These are phyloP conservation scores for Aspergillus versicolor DNA, from an alignment of 2,329 filamentous ascomycete species.

Conservation along the genomic window DNA sequence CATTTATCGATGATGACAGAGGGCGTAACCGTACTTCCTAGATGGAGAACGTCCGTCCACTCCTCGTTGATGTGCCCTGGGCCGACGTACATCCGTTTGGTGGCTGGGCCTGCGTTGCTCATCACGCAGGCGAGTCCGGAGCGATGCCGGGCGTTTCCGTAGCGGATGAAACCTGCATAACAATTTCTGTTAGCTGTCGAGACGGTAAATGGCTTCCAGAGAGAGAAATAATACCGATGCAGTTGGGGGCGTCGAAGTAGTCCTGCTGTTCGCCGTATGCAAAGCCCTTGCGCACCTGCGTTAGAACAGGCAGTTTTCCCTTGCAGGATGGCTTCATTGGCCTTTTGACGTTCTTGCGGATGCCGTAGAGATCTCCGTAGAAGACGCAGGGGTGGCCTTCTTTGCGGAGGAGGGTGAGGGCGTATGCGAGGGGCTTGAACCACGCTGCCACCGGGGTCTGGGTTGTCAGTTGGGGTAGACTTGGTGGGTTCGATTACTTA, in stretches of 20 bases:
- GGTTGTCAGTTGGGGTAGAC: neutral
- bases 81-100: conserved; percentile 63
- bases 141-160: conserved; percentile 51
- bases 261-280: too few relatives aligned
- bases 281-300: too few relatives aligned
- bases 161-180: conserved; percentile 28
- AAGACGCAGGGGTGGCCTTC: conserved; percentile 9
- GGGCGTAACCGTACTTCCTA: conserved; percentile 6
- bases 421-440: conserved; percentile 1
- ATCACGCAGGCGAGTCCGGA: conserved; percentile 58
- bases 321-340: neutral
- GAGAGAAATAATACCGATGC: too few relatives aligned
- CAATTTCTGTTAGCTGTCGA: too few relatives aligned
- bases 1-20: conserved; percentile 58
- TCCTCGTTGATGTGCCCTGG: conserved; percentile 56
- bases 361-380: conserved; percentile 12
- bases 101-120: conserved; percentile 49
- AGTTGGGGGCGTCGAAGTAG: too few relatives aligned
- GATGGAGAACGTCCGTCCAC: conserved; percentile 48
- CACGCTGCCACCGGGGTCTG: too few relatives aligned
- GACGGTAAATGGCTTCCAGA: too few relatives aligned
- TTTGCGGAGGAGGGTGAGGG: conserved; percentile 9
- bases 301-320: too few relatives aligned
- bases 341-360: neutral
- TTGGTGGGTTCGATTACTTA: neutral